Percentiles rank a stretch among this genome's conserved stretches.
phyloP scores from a whole-genome alignment of 225 moss, liverwort and hornwort genomes.

The Physcomitrellopsis africana region DNA sequence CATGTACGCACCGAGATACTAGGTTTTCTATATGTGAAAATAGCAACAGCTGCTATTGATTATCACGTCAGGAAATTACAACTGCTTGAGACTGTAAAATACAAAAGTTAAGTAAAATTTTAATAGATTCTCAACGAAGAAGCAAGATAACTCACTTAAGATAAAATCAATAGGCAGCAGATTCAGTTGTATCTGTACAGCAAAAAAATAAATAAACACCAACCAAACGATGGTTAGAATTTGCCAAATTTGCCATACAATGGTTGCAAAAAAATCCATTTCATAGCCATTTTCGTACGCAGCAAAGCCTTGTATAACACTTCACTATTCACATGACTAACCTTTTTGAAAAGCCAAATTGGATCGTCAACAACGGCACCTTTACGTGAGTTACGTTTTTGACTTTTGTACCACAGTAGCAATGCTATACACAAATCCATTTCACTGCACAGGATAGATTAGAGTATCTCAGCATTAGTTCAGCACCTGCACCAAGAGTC shows the following conservation, averaged over 20 bases:
- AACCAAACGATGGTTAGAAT: slow-evolving; percentile 17
- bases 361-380: slow-evolving; percentile 29
- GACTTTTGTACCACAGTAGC: slow-evolving; percentile 61
- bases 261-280: neutral
- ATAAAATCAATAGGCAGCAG: slow-evolving; percentile 62
- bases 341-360: slow-evolving; percentile 47
- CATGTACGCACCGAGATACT: slow-evolving; percentile 4
- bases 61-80: slow-evolving; percentile 9
- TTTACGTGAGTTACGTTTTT: slow-evolving; percentile 33
- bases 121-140: slow-evolving; percentile 1
- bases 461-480: neutral
- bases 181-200: slow-evolving; percentile 60
- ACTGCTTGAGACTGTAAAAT: slow-evolving; percentile 9
- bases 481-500: neutral
- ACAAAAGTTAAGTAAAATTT: neutral
- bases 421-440: slow-evolving; percentile 61
- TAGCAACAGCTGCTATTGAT: slow-evolving; percentile 10
- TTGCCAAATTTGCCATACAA: neutral
- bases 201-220: slow-evolving; percentile 7
- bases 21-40: neutral
- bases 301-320: neutral
- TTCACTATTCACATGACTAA: slow-evolving; percentile 16
- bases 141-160: slow-evolving; percentile 43
- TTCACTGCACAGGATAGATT: slow-evolving; percentile 55
- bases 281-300: neutral